Percentiles rank a stretch among this genome's conserved stretches.
phyloP scores from a whole-genome alignment of 1,284 basidiomycete species.

The Tylopilus sp. region DNA sequence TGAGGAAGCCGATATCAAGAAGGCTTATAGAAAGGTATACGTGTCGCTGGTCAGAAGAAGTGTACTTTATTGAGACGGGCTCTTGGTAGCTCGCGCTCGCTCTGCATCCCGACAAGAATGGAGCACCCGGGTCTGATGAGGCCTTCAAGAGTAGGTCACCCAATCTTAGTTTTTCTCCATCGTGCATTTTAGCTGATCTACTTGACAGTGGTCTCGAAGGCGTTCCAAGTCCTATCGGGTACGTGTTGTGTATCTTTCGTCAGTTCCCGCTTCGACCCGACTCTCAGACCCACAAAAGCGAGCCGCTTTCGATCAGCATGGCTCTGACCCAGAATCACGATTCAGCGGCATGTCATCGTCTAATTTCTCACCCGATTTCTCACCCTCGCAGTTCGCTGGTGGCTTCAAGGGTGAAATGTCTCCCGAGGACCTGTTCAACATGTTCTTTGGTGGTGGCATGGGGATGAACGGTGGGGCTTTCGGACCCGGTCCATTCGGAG shows the following conservation, averaged over 20 bases:
- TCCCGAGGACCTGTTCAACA: slow-evolving; percentile 96
- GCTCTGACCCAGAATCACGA: slow-evolving; percentile 83
- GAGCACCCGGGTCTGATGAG: slow-evolving; percentile 96
- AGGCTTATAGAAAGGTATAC: slow-evolving; percentile 91
- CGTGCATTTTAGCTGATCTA: slow-evolving; percentile 8
- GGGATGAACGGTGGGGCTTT: slow-evolving; percentile 45
- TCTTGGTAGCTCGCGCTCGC: slow-evolving; percentile 77
- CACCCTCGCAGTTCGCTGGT: slow-evolving; percentile 47
- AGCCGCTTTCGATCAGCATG: slow-evolving; percentile 82
- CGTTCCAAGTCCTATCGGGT: slow-evolving; percentile 92
- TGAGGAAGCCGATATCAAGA: slow-evolving; percentile 90
- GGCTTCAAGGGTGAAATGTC: slow-evolving; percentile 84
- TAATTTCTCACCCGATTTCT: slow-evolving; percentile 50
- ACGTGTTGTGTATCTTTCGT: slow-evolving; percentile 52
- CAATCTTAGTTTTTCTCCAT: neutral
- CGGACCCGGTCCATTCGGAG: slow-evolving; percentile 43
- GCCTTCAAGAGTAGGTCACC: slow-evolving; percentile 88
- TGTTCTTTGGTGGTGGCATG: slow-evolving; percentile 82
- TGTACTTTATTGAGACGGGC: slow-evolving; percentile 16
- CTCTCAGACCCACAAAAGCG: slow-evolving; percentile 82
- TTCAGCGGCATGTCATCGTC: slow-evolving; percentile 67
- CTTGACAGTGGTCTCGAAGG: slow-evolving; percentile 90
- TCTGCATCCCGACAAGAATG: slow-evolving; percentile 96
- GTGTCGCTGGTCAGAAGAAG: slow-evolving; percentile 1
- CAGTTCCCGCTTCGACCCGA: slow-evolving; percentile 4